These are phyloP conservation scores for Clohesyomyces aquaticus DNA, from an alignment of 495 filamentous ascomycete species.

Conservation along the genomic window DNA sequence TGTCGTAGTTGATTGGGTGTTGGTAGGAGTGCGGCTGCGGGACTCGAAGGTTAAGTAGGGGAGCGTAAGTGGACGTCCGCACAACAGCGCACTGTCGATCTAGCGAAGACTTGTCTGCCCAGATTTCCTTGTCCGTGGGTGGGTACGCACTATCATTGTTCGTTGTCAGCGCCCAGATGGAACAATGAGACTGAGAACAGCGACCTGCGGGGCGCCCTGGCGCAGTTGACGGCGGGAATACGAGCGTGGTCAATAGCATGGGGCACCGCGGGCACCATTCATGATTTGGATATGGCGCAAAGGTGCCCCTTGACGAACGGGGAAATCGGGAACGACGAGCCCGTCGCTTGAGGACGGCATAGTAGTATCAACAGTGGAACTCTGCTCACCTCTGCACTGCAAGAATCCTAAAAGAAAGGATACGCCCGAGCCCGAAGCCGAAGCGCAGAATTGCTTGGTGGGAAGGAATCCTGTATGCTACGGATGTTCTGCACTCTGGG, in stretches of 20 bases:
- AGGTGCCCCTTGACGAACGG: not conserved
- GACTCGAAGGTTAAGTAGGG: not conserved
- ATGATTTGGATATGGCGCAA: not conserved
- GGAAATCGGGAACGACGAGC: too few relatives aligned
- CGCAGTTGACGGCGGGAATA: too few relatives aligned
- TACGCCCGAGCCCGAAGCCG: not conserved
- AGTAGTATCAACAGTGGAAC: not conserved
- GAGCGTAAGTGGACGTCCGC: not conserved
- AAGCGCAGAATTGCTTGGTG: conserved; percentile 1
- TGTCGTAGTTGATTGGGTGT: conserved; percentile 7
- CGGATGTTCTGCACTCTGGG: not conserved
- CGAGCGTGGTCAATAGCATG: too few relatives aligned
- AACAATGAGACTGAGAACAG: not conserved
- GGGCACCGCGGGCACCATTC: not conserved
- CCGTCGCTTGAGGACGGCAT: too few relatives aligned
- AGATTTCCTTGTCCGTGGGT: conserved; percentile 20
- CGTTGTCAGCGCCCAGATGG: conserved; percentile 1
- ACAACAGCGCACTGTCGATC: not conserved
- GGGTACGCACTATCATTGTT: conserved; percentile 32
- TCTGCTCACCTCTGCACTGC: not conserved
- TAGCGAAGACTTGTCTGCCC: not conserved
- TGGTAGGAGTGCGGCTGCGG: not conserved
- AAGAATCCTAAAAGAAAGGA: not conserved
- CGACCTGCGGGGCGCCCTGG: too few relatives aligned
- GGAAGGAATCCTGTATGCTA: not conserved